Evolutionary conservation across 2,329 filamentous ascomycete genomes (phyloP), one percentile per base, ranked within the genome.

Genomic region (Xenoacremonium recifei): DNA sequence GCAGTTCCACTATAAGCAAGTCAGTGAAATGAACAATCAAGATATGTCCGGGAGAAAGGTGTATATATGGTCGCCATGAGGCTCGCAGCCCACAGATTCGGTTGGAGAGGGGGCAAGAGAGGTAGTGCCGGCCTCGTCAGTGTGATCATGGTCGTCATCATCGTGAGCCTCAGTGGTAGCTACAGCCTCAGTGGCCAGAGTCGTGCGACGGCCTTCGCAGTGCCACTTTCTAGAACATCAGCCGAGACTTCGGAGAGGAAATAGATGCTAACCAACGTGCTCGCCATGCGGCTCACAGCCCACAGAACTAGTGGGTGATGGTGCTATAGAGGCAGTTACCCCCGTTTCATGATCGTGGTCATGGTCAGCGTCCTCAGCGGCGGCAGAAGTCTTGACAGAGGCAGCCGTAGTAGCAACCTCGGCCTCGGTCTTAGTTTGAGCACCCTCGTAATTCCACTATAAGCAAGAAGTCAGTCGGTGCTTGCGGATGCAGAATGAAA

Each of bases 201-300:
- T 34, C 5, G 31, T 18, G 4, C 31, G 31, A 17, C n/a, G n/a
- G 19, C 31, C 31, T 17, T 34, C 31, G 31, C 31, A 34, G 31
- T 34, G 31, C 23, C 23, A 27, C 23, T 27, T n/a, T n/a, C n/a
- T n/a, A n/a, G n/a, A n/a, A n/a, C n/a, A n/a, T n/a, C n/a, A n/a
- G n/a, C n/a, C n/a, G n/a, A n/a, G n/a, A n/a, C n/a, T n/a, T n/a
- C n/a, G n/a, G n/a, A n/a, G n/a, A n/a, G n/a, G n/a, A n/a, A n/a
- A n/a, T n/a, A n/a, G n/a, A n/a, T n/a, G n/a, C n/a, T n/a, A n/a
- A 27, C 23, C 9, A 13, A 27, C 23, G 50, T 58, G 54, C 38
- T 58, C 54, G 10, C 54, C 53, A 18, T 58, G 53, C 30, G 53
- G 39, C 4, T 54, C 47, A 0, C 54, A 57, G 5, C 54, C 54